These are phyloP conservation scores for Amanita muscaria DNA, from an alignment of 768 basidiomycete genomes.

Conservation along the genomic window DNA sequence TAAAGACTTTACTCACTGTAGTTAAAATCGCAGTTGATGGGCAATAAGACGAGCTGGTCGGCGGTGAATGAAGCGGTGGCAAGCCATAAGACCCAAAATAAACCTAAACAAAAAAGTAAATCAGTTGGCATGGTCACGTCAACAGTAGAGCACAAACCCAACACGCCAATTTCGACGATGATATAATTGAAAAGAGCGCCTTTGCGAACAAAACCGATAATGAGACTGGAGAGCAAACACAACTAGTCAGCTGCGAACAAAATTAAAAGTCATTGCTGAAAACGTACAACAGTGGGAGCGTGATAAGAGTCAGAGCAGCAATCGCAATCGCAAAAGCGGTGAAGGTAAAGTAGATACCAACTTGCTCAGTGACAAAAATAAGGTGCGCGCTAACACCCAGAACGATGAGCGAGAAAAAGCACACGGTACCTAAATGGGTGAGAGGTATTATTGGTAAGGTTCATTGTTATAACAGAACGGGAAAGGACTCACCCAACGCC, in stretches of 20 bases:
- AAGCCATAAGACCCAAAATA: conserved; percentile 41
- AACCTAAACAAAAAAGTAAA: conserved; percentile 16
- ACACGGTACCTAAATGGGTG: no score
- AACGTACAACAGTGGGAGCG: conserved; percentile 32
- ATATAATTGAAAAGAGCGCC: conserved; percentile 33
- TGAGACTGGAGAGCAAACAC: conserved; percentile 22
- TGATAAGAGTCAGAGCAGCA: conserved; percentile 28
- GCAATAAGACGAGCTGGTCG: conserved; percentile 15
- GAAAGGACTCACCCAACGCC: no score
- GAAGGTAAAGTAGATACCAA: conserved; percentile 18
- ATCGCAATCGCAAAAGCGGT: conserved; percentile 29
- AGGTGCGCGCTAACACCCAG: conserved; percentile 20
- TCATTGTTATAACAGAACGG: no score
- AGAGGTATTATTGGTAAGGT: no score
- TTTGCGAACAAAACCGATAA: conserved; percentile 26
- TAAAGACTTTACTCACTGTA: conserved; percentile 4
- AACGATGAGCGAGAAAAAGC: no score
- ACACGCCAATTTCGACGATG: conserved; percentile 29
- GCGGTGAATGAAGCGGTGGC: conserved; percentile 28
- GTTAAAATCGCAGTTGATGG: conserved; percentile 16
- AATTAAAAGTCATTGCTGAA: no score
- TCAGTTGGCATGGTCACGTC: not conserved
- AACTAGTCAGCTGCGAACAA: no score
- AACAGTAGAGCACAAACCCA: conserved; percentile 27
- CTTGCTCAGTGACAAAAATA: conserved; percentile 11